A percentile compares a stretch with the other conserved stretches of the same genome.
phyloP scores from a whole-genome alignment of 495 filamentous ascomycete species.

The Tetracladium marchalianum region DNA sequence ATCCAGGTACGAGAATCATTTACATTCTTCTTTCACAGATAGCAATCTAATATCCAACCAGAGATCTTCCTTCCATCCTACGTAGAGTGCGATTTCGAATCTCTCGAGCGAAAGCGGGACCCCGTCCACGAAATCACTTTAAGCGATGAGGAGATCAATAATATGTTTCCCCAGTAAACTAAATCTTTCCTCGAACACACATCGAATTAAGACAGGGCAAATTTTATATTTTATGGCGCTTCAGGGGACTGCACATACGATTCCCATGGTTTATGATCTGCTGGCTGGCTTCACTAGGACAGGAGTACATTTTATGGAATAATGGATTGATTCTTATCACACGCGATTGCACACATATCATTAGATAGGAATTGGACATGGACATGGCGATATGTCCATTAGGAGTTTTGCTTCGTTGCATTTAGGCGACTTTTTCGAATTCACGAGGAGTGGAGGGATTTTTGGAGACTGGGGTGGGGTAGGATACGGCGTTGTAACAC shows the following conservation, averaged over 20 bases:
- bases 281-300: too few relatives aligned
- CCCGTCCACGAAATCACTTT: conserved; percentile 58
- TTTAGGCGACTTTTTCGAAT: too few relatives aligned
- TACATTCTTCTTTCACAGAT: not conserved
- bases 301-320: too few relatives aligned
- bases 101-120: conserved; percentile 54
- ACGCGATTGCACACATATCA: too few relatives aligned
- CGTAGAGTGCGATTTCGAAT: conserved; percentile 44
- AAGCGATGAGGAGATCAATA: conserved; percentile 51
- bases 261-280: conserved; percentile 11
- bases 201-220: conserved; percentile 11
- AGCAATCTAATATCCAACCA: conserved; percentile 4
- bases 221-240: conserved; percentile 11
- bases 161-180: conserved; percentile 40
- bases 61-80: conserved; percentile 50
- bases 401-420: too few relatives aligned
- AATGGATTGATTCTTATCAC: too few relatives aligned
- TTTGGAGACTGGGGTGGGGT: too few relatives aligned
- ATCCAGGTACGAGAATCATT: conserved; percentile 39
- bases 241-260: conserved; percentile 16
- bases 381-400: too few relatives aligned
- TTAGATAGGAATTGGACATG: too few relatives aligned
- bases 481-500: too few relatives aligned
- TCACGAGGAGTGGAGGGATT: too few relatives aligned
- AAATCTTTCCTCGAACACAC: not conserved